Percentiles rank a stretch among this genome's conserved stretches.
phyloP scores from a whole-genome alignment of 2,329 filamentous ascomycete species.

The Colletotrichum sp. region DNA sequence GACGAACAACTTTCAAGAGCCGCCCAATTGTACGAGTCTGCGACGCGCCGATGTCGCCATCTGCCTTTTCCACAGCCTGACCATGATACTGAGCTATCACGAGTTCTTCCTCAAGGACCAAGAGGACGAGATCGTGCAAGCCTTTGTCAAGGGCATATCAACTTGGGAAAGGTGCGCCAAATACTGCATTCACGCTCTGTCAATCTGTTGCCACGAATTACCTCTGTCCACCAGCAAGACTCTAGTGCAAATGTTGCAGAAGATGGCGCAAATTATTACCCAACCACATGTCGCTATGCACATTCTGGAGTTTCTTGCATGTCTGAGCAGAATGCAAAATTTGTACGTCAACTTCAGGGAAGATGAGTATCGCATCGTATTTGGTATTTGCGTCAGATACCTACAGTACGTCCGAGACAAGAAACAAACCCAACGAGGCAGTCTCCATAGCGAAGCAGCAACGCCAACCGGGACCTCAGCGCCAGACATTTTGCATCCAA shows the following conservation, averaged over 20 bases:
- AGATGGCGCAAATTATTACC: constrained; percentile 96
- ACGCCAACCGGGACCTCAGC: constrained; percentile 10
- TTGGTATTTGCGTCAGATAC: constrained; percentile 94
- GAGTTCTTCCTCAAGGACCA: constrained; percentile 82
- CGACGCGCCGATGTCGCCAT: constrained; percentile 89
- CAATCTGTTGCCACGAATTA: constrained; percentile 93
- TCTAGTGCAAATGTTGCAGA: constrained; percentile 84
- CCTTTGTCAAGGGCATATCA: constrained; percentile 85
- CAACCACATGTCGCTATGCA: constrained; percentile 91
- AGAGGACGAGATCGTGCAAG: constrained; percentile 86
- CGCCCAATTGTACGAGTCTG: constrained; percentile 77
- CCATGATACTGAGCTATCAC: constrained; percentile 90
- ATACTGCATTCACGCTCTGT: constrained; percentile 91
- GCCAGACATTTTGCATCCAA: constrained; percentile 26
- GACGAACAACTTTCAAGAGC: constrained; percentile 78
- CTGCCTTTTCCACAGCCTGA: constrained; percentile 85
- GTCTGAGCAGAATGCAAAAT: constrained; percentile 82
- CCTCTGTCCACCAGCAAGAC: constrained; percentile 86
- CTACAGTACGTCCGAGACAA: constrained; percentile 85
- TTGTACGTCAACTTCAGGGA: constrained; percentile 89
- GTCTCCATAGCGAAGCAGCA: constrained; percentile 46
- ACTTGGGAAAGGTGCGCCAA: constrained; percentile 87
- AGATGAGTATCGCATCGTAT: constrained; percentile 92
- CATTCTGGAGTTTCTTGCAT: constrained; percentile 93
- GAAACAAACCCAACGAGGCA: constrained; percentile 52